Evolutionary conservation across 176 grass and related monocot genomes (phyloP).

Genomic region (Aegilops longissima): DNA sequence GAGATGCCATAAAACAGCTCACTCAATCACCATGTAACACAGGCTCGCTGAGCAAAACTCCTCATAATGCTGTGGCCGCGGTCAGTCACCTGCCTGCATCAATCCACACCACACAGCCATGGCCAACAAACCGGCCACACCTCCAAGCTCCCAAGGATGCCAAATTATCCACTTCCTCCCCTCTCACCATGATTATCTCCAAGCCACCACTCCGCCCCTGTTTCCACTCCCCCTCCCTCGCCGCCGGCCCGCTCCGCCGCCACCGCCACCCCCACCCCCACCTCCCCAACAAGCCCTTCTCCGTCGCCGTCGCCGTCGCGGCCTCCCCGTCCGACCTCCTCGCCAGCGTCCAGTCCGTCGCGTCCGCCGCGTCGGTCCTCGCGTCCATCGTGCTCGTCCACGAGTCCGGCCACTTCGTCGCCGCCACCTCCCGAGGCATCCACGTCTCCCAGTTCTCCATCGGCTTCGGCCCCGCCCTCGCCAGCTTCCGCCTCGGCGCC

Average conservation of each 20-base stretch:
- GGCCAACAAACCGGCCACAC: slow-evolving; percentile 9
- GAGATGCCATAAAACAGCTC: too few relatives aligned
- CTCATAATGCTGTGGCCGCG: background rate
- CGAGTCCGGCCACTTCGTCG: slow-evolving; percentile 87
- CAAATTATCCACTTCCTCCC: slow-evolving; percentile 42
- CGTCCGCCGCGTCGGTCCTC: slow-evolving; percentile 77
- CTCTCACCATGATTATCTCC: slow-evolving; percentile 35
- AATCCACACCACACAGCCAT: slow-evolving; percentile 20
- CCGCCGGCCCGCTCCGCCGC: slow-evolving; percentile 9
- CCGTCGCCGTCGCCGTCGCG: background rate
- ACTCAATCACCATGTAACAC: too few relatives aligned
- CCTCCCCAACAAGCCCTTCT: slow-evolving; percentile 16
- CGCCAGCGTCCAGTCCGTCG: slow-evolving; percentile 58
- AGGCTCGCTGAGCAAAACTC: background rate
- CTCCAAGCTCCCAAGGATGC: slow-evolving; percentile 42
- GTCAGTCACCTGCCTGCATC: background rate
- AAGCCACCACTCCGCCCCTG: background rate
- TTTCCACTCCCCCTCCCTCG: slow-evolving; percentile 14
- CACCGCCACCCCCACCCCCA: background rate
- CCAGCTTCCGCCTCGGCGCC: slow-evolving; percentile 60
- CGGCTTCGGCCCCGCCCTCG: slow-evolving; percentile 83
- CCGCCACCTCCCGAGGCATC: slow-evolving; percentile 76
- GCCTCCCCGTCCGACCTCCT: slow-evolving; percentile 32
- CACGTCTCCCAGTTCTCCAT: slow-evolving; percentile 91
- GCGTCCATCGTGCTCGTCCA: slow-evolving; percentile 88